Percentiles rank a stretch among this genome's conserved stretches.
Evolutionary conservation across 768 basidiomycete genomes (phyloP).

Genomic region (Phlebiopsis gigantea): DNA sequence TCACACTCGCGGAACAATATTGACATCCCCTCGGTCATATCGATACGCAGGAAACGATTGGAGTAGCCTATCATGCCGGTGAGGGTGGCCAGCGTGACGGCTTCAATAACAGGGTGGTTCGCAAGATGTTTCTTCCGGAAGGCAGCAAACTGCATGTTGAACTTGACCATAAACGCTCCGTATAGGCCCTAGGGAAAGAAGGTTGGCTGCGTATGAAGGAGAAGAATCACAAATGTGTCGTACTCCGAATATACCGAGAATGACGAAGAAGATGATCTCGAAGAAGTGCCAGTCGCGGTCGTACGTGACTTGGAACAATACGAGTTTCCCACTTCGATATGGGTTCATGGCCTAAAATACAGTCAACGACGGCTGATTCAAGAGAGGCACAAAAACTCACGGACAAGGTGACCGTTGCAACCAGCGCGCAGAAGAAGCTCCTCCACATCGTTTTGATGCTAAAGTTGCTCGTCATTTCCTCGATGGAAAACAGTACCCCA

Average conservation of each 20-base stretch:
- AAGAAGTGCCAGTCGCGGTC: conserved; percentile 99
- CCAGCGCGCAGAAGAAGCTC: conserved; percentile 94
- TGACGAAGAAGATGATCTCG: conserved; percentile 93
- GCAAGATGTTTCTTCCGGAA: conserved; percentile 89
- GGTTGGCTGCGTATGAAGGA: not conserved
- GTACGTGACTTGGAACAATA: conserved; percentile 96
- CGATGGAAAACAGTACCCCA: conserved; percentile 95
- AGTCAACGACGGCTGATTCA: not conserved
- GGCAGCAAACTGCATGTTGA: conserved; percentile 91
- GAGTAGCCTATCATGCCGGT: conserved; percentile 93
- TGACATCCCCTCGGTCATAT: conserved; percentile 96
- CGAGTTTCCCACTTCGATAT: conserved; percentile 93
- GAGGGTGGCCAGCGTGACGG: conserved; percentile 76
- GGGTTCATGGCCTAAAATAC: conserved; percentile 86
- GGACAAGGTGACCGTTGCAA: conserved; percentile 93
- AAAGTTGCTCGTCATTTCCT: conserved; percentile 99
- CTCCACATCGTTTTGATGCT: conserved; percentile 99
- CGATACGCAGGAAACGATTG: conserved; percentile 91
- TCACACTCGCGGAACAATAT: conserved; percentile 96
- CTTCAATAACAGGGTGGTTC: conserved; percentile 83
- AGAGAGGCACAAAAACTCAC: conserved; percentile 42
- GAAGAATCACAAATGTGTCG: conserved; percentile 19
- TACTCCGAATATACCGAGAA: conserved; percentile 95
- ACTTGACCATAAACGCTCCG: conserved; percentile 95
- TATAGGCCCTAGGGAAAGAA: conserved; percentile 71